A percentile compares a stretch with the other conserved stretches of the same genome.
Evolutionary conservation across 176 grass and related monocot genomes (phyloP).

Genomic region (Zea luxurians): DNA sequence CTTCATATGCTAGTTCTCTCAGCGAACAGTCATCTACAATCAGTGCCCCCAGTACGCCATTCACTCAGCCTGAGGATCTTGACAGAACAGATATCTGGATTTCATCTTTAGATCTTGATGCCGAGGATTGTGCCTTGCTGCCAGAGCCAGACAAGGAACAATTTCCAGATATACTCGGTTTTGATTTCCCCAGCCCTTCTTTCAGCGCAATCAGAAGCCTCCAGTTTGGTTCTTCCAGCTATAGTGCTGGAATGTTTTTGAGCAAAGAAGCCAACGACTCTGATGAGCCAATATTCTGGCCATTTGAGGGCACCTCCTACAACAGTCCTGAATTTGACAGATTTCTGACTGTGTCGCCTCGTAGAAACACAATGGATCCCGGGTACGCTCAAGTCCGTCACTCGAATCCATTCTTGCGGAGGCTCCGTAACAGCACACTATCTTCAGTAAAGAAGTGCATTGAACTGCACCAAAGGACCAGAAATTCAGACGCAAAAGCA

Average conservation of each 20-base stretch:
- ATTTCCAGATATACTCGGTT: slow-evolving; percentile 29
- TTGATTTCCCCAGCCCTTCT: slow-evolving; percentile 49
- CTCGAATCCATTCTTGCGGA: slow-evolving; percentile 36
- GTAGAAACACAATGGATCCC: slow-evolving; percentile 16
- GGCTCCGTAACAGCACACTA: slow-evolving; percentile 35
- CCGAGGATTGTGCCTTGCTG: slow-evolving; percentile 44
- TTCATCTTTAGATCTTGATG: slow-evolving; percentile 48
- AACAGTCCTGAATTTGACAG: slow-evolving; percentile 38
- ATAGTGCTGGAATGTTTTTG: background rate
- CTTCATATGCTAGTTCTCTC: slow-evolving; percentile 24
- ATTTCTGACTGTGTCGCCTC: slow-evolving; percentile 47
- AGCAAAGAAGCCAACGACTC: slow-evolving; percentile 6
- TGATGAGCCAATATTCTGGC: slow-evolving; percentile 56
- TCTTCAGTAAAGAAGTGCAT: slow-evolving; percentile 11
- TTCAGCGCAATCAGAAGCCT: slow-evolving; percentile 38
- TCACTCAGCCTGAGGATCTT: slow-evolving; percentile 31
- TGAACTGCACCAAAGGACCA: background rate
- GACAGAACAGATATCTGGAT: slow-evolving; percentile 62
- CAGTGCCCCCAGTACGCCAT: slow-evolving; percentile 35
- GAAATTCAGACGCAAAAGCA: background rate
- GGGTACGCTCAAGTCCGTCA: slow-evolving; percentile 8
- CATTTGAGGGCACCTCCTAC: slow-evolving; percentile 46
- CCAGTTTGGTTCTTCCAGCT: slow-evolving; percentile 19
- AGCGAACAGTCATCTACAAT: slow-evolving; percentile 32
- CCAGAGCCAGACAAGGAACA: slow-evolving; percentile 42